Percentiles rank a stretch among this genome's conserved stretches.
These are phyloP conservation scores for Nicotiana sylvestris DNA, from an alignment of 257 asterid genomes.

Conservation along the genomic window DNA sequence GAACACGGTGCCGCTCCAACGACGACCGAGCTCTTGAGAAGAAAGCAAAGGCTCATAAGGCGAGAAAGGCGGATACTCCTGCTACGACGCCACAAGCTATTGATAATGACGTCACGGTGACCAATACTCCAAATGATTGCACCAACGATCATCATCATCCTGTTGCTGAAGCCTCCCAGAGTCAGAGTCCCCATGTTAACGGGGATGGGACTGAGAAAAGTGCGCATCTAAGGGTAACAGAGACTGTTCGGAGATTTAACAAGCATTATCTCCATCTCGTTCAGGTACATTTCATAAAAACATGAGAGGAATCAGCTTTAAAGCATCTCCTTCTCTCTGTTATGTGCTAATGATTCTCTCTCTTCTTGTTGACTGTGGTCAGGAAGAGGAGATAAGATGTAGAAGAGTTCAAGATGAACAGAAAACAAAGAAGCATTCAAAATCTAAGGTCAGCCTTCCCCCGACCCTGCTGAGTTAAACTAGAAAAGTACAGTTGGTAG, in stretches of 20 bases:
- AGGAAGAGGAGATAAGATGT: slow-evolving; percentile 67
- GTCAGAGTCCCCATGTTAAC: background rate
- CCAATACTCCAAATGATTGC: background rate
- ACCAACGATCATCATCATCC: background rate
- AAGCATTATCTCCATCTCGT: slow-evolving; percentile 56
- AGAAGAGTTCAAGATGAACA: slow-evolving; percentile 25
- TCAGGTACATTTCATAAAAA: slow-evolving; percentile 35
- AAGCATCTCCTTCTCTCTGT: background rate
- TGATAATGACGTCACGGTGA: background rate
- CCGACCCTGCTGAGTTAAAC: background rate
- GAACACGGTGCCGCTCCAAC: background rate
- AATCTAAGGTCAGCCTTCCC: slow-evolving; percentile 38
- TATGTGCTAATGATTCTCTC: background rate
- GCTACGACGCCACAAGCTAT: background rate
- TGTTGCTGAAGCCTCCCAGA: background rate
- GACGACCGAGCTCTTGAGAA: background rate
- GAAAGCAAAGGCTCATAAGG: background rate
- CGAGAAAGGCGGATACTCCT: background rate
- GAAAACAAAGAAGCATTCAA: slow-evolving; percentile 16
- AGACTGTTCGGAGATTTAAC: slow-evolving; percentile 57
- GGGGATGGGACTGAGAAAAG: slow-evolving; percentile 19
- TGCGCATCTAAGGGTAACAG: slow-evolving; percentile 37
- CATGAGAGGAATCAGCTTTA: background rate
- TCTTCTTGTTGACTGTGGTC: background rate
- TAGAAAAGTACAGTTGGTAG: background rate